Evolutionary conservation across 1,284 basidiomycete genomes (phyloP).

Genomic region (Heterobasidion irregulare): DNA sequence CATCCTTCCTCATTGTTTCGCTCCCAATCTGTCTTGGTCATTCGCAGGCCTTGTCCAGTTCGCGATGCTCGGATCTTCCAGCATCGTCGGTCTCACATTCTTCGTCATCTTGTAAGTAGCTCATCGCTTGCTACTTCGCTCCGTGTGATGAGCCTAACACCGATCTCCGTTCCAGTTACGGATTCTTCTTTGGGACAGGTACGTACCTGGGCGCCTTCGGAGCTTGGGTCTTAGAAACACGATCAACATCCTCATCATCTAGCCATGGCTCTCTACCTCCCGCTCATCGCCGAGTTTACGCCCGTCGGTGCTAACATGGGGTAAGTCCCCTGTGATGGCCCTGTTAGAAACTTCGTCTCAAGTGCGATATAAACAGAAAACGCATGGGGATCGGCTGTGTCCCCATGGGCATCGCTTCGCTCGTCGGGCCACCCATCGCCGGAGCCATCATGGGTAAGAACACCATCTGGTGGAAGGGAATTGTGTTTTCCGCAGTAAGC

Average conservation of each 20-base stretch:
- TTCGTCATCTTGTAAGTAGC: slow-evolving; percentile 15
- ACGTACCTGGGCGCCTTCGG: too few species aligned
- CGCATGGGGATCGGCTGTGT: slow-evolving; percentile 9
- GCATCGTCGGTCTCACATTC: slow-evolving; percentile 14
- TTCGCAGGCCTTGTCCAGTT: slow-evolving; percentile 13
- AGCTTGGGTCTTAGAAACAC: not conserved
- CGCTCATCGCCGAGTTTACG: slow-evolving; percentile 1
- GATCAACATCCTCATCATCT: not conserved
- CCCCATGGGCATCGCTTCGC: slow-evolving; percentile 6
- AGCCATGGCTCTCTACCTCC: slow-evolving; percentile 3
- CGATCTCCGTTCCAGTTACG: slow-evolving; percentile 9
- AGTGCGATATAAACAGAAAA: slow-evolving; percentile 1
- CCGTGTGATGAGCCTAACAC: not conserved
- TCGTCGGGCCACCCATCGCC: slow-evolving; percentile 11
- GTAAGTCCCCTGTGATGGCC: not conserved
- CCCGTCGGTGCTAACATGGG: slow-evolving; percentile 1
- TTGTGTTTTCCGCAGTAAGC: slow-evolving; percentile 8
- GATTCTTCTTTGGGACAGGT: slow-evolving; percentile 18
- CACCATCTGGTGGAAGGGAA: slow-evolving; percentile 8
- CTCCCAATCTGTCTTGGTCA: not conserved
- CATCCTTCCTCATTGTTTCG: not conserved
- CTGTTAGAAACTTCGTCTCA: not conserved
- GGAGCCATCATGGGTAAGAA: slow-evolving; percentile 11
- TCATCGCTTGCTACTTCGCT: not conserved
- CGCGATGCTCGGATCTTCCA: slow-evolving; percentile 16